Evolutionary conservation across 805 yeast genomes (phyloP).

Genomic region (Candida berthetii): DNA sequence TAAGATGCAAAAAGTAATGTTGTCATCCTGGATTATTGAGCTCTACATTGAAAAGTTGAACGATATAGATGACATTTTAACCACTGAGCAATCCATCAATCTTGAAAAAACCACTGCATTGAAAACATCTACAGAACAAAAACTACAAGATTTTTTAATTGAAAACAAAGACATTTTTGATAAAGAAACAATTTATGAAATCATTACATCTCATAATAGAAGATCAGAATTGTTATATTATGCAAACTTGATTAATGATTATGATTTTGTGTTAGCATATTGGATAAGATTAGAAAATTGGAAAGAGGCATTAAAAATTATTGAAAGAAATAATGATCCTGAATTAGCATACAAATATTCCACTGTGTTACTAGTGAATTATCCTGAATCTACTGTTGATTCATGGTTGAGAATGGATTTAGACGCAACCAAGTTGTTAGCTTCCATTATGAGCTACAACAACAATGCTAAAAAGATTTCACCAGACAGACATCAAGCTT

Average conservation of each 20-base stretch:
- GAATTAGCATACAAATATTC: constrained; percentile 59
- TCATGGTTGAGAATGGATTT: constrained; percentile 66
- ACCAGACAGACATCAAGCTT: constrained; percentile 51
- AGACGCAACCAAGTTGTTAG: constrained; percentile 60
- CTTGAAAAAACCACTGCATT: constrained; percentile 15
- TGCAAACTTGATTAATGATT: constrained; percentile 65
- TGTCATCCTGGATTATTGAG: constrained; percentile 31
- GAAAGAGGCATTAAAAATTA: constrained; percentile 59
- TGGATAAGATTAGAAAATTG: constrained; percentile 69
- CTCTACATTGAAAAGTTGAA: constrained; percentile 24
- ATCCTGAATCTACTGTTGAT: constrained; percentile 65
- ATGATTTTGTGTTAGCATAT: constrained; percentile 59
- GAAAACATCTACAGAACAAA: constrained; percentile 21
- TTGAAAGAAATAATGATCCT: constrained; percentile 41
- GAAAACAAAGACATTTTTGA: constrained; percentile 48
- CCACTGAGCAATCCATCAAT: constrained; percentile 19
- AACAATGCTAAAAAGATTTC: constrained; percentile 35
- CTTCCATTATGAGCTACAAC: constrained; percentile 69
- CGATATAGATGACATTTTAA: constrained; percentile 24
- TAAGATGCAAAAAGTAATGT: constrained; percentile 22
- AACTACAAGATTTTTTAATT: constrained; percentile 44
- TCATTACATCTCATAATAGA: constrained; percentile 61
- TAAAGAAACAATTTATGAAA: constrained; percentile 61
- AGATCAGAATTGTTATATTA: constrained; percentile 56
- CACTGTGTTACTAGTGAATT: constrained; percentile 58